These are phyloP conservation scores for Rubroboletus pulcherrimus DNA, from an alignment of 768 basidiomycete species.

Conservation along the genomic window DNA sequence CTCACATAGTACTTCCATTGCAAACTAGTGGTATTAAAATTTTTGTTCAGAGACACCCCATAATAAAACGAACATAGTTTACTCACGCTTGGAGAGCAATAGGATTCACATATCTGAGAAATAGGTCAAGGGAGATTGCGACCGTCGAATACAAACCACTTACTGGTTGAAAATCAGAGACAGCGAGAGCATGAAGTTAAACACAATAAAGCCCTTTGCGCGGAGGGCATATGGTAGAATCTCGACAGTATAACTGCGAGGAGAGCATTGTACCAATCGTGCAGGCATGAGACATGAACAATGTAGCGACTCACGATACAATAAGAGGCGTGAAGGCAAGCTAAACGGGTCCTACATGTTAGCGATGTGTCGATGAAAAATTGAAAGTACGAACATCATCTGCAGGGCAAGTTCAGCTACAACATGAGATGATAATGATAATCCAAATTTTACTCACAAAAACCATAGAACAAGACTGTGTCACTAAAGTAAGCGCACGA, in stretches of 20 bases:
- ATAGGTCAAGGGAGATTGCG: conserved; percentile 14
- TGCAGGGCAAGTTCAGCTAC: neutral
- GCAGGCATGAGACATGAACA: neutral
- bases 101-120: conserved; percentile 34
- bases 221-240: conserved; percentile 40
- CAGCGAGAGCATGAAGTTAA: conserved; percentile 37
- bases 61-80: neutral
- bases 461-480: conserved; percentile 38
- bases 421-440: too few relatives aligned
- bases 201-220: conserved; percentile 38
- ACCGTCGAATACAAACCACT: conserved; percentile 23
- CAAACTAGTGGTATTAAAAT: conserved; percentile 17
- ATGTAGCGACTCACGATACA: conserved; percentile 25
- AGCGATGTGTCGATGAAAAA: neutral
- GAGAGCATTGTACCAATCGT: neutral
- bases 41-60: neutral
- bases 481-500: neutral
- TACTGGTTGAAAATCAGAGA: conserved; percentile 44
- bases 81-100: conserved; percentile 30
- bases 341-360: conserved; percentile 6
- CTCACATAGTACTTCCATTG: conserved; percentile 47
- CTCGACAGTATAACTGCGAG: conserved; percentile 37
- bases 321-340: conserved; percentile 42
- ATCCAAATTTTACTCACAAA: conserved; percentile 25
- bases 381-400: conserved; percentile 29